These are phyloP conservation scores for Triglochin maritima DNA, from an alignment of 106 monocot genomes.

Conservation along the genomic window DNA sequence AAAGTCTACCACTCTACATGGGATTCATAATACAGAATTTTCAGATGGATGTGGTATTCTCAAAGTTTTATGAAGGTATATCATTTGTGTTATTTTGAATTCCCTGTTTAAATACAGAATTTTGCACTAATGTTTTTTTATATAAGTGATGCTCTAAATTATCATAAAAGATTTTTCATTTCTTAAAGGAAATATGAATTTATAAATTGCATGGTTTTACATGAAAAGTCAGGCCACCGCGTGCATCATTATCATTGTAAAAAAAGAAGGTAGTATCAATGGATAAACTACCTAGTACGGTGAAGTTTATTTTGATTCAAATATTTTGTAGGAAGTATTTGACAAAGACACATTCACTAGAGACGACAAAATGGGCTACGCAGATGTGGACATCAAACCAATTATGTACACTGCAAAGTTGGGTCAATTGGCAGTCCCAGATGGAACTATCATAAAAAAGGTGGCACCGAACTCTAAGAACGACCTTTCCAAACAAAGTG, in stretches of 20 bases:
- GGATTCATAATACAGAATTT: no score
- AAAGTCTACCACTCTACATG: no score
- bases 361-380: conserved; percentile 33
- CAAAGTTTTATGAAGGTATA: no score
- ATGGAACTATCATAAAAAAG: conserved; percentile 9
- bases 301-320: neutral
- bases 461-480: conserved; percentile 21
- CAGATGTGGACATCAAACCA: conserved; percentile 22
- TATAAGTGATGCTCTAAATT: neutral
- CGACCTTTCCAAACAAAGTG: conserved; percentile 11
- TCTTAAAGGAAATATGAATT: neutral
- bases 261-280: no score
- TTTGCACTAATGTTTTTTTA: no score
- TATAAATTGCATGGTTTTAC: neutral
- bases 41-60: no score
- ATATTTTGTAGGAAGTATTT: conserved; percentile 18
- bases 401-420: conserved; percentile 23
- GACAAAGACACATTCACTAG: conserved; percentile 33
- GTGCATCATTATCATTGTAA: neutral
- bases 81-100: no score
- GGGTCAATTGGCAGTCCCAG: conserved; percentile 6
- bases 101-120: no score
- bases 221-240: neutral
- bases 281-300: no score
- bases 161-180: neutral